A percentile compares a stretch with the other conserved stretches of the same genome.
Conservation (phyloP, 805 yeast genomes). For the Ogataea ramenticola region DNA sequence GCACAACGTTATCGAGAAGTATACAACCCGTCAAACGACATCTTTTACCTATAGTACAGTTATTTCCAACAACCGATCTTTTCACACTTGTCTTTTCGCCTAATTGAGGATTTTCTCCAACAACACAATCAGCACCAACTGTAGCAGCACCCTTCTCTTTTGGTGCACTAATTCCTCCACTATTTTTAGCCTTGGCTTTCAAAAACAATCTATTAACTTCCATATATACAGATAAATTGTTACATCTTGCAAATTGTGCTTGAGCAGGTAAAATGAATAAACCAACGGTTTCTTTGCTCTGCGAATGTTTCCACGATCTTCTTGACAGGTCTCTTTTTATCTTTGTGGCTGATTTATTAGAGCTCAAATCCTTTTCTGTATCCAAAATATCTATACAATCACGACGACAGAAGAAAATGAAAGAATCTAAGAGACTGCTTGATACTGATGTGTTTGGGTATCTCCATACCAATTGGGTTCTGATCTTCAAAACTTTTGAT, state of each 20-base stretch:
- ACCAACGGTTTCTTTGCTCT: constrained; percentile 52
- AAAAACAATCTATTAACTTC: constrained; percentile 82
- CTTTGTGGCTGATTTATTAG: constrained; percentile 49
- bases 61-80: constrained; percentile 70
- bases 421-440: constrained; percentile 65
- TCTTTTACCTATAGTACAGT: constrained; percentile 73
- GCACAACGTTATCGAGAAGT: constrained; percentile 56
- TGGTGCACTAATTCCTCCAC: constrained; percentile 14
- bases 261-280: constrained; percentile 65
- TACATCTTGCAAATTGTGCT: constrained; percentile 67
- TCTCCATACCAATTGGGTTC: constrained; percentile 88
- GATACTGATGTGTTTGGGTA: constrained; percentile 75
- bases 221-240: constrained; percentile 73
- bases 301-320: constrained; percentile 82
- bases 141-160: constrained; percentile 58
- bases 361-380: constrained; percentile 20
- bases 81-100: constrained; percentile 86
- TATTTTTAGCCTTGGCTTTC: constrained; percentile 47
- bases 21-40: constrained; percentile 88
- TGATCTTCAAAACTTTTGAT: constrained; percentile 62
- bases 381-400: constrained; percentile 46
- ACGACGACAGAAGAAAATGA: constrained; percentile 57
- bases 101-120: constrained; percentile 59
- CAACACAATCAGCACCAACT: constrained; percentile 79
- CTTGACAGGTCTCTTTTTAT: constrained; percentile 83